Percentiles rank a stretch among this genome's conserved stretches.
Evolutionary conservation across 164 flowering plant species (phyloP).

Genomic region (Stephania cephalantha): DNA sequence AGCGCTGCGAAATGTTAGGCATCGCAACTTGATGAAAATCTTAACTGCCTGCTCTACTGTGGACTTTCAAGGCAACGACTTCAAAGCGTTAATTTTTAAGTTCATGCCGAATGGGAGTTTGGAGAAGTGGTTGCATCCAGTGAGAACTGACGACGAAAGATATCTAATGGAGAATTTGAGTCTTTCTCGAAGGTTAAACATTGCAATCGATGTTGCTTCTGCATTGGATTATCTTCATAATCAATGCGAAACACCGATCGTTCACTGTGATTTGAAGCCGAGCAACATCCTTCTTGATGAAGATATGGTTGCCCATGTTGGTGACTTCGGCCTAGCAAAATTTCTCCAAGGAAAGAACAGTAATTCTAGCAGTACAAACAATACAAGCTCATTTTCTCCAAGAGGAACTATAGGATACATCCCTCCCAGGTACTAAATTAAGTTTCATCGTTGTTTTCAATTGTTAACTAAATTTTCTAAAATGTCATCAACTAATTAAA

Average conservation of each 20-base stretch:
- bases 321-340: conserved; percentile 9
- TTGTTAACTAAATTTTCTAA: too few species aligned
- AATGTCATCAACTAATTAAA: too few species aligned
- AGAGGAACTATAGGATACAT: conserved; percentile 10
- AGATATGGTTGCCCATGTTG: conserved; percentile 3
- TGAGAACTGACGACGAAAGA: neutral
- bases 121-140: conserved; percentile 15
- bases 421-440: conserved; percentile 8
- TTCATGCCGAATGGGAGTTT: conserved; percentile 16
- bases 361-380: neutral
- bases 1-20: conserved; percentile 9
- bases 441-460: too few species aligned
- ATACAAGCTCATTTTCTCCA: neutral
- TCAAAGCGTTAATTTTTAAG: conserved; percentile 14
- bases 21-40: conserved; percentile 10
- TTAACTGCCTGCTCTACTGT: conserved; percentile 8
- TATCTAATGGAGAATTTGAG: neutral
- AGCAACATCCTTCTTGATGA: conserved; percentile 13
- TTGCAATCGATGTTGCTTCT: conserved; percentile 11
- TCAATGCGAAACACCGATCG: conserved; percentile 6
- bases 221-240: conserved; percentile 17
- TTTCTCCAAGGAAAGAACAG: neutral
- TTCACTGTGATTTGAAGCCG: conserved; percentile 14
- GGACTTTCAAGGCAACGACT: conserved; percentile 10
- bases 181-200: conserved; percentile 5